phyloP scores from a whole-genome alignment of 768 basidiomycete species.

The Daedaleopsis nitida region DNA sequence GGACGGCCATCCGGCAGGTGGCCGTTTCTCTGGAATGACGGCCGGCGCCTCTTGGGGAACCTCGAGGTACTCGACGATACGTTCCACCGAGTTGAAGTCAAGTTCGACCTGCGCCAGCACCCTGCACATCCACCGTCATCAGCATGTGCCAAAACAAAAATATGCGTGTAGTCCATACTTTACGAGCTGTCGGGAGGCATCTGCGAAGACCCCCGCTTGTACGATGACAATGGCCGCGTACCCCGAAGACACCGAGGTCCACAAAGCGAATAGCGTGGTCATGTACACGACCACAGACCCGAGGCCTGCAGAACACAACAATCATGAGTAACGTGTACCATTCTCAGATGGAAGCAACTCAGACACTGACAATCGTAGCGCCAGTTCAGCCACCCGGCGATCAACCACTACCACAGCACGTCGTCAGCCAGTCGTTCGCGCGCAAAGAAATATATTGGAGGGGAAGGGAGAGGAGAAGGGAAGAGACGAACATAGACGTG shows the following conservation, averaged over 20 bases:
- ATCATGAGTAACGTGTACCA: neutral
- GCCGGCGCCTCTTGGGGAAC: constrained; percentile 71
- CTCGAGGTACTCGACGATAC: constrained; percentile 70
- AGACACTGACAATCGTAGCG: constrained; percentile 65
- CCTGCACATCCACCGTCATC: constrained; percentile 28
- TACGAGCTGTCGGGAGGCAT: constrained; percentile 66
- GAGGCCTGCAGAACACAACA: constrained; percentile 43
- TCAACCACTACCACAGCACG: constrained; percentile 52
- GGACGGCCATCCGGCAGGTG: constrained; percentile 77
- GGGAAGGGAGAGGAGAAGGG: neutral
- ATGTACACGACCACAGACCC: constrained; percentile 72
- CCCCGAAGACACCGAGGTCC: constrained; percentile 56
- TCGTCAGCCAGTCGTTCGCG: neutral
- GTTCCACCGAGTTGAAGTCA: constrained; percentile 75
- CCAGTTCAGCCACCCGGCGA: constrained; percentile 70
- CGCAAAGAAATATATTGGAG: neutral
- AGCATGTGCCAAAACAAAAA: neutral
- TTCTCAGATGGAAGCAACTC: neutral
- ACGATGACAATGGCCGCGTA: constrained; percentile 72
- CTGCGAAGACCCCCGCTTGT: constrained; percentile 69
- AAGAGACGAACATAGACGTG: constrained; percentile 60
- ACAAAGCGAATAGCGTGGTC: constrained; percentile 69
- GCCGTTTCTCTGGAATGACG: constrained; percentile 51
- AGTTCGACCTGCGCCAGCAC: constrained; percentile 72
- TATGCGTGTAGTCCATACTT: constrained; percentile 36